Conservation (phyloP, 345 rosid species). For the Aquilaria malaccensis region DNA sequence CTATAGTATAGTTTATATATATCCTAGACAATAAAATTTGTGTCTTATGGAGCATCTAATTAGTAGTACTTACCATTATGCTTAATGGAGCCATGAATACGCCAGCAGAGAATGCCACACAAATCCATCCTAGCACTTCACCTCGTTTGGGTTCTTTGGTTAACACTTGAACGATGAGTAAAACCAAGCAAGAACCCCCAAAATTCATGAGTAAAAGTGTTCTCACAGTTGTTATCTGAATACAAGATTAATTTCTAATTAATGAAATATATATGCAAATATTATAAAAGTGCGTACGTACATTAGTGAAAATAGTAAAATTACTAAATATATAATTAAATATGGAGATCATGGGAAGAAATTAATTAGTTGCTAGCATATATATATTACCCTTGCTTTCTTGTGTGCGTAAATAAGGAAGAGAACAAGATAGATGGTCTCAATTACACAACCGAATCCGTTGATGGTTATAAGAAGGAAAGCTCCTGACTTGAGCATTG, state of each 20-base stretch:
- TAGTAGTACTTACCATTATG: conserved; percentile 35
- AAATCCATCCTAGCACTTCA: conserved; percentile 45
- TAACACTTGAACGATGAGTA: conserved; percentile 38
- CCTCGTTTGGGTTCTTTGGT: conserved; percentile 35
- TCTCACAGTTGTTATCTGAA: conserved; percentile 44
- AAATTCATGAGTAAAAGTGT: conserved; percentile 38
- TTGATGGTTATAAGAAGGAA: conserved; percentile 60
- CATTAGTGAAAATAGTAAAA: too few relatives aligned
- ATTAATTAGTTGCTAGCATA: conserved; percentile 13
- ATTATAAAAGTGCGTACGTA: too few relatives aligned
- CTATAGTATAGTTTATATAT: background rate
- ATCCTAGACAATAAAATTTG: conserved; percentile 2
- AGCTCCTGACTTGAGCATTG: conserved; percentile 39
- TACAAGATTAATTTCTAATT: background rate
- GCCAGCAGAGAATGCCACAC: conserved; percentile 38
- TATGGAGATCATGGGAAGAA: conserved; percentile 20
- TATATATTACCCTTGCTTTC: conserved; percentile 36
- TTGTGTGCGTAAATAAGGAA: conserved; percentile 44
- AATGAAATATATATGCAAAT: too few relatives aligned
- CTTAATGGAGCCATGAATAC: conserved; percentile 66
- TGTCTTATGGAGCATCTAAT: background rate
- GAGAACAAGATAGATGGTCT: conserved; percentile 43
- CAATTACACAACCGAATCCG: conserved; percentile 50
- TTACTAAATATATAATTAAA: too few relatives aligned
- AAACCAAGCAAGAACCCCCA: conserved; percentile 38